These are phyloP conservation scores for Phylloporus sp. DNA, from an alignment of 768 basidiomycete genomes.

Conservation along the genomic window DNA sequence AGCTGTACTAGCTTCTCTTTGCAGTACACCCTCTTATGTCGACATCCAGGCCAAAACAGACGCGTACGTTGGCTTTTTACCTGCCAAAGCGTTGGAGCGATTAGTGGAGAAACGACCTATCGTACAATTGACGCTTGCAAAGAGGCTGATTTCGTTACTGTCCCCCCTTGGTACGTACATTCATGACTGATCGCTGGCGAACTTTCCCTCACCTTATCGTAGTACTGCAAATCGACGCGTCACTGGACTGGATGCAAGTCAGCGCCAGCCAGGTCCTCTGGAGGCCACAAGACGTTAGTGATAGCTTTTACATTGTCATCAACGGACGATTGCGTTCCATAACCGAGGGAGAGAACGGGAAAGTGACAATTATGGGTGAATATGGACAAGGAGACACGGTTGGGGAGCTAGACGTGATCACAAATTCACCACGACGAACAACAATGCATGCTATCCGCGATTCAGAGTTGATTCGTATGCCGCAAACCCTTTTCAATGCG, in stretches of 20 bases:
- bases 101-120: conserved; percentile 93
- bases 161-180: conserved; percentile 75
- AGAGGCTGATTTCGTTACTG: conserved; percentile 90
- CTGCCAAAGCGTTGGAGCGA: conserved; percentile 81
- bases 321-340: conserved; percentile 94
- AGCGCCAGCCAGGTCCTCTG: conserved; percentile 93
- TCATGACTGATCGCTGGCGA: not conserved
- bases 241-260: conserved; percentile 98
- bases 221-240: conserved; percentile 97
- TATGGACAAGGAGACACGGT: conserved; percentile 97
- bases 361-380: conserved; percentile 81
- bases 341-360: conserved; percentile 71
- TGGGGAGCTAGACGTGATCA: conserved; percentile 97
- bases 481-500: conserved; percentile 95
- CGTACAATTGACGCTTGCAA: conserved; percentile 91
- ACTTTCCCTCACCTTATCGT: conserved; percentile 7
- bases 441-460: conserved; percentile 98
- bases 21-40: conserved; percentile 90
- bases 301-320: conserved; percentile 97
- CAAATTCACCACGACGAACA: conserved; percentile 77
- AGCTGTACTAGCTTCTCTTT: conserved; percentile 65
- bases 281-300: conserved; percentile 84
- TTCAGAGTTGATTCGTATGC: conserved; percentile 95
- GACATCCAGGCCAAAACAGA: conserved; percentile 97
- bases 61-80: conserved; percentile 95